Base-by-base conservation (phyloP, 2,329 filamentous ascomycete genomes). In the Stemphylium beticola region DNA sequence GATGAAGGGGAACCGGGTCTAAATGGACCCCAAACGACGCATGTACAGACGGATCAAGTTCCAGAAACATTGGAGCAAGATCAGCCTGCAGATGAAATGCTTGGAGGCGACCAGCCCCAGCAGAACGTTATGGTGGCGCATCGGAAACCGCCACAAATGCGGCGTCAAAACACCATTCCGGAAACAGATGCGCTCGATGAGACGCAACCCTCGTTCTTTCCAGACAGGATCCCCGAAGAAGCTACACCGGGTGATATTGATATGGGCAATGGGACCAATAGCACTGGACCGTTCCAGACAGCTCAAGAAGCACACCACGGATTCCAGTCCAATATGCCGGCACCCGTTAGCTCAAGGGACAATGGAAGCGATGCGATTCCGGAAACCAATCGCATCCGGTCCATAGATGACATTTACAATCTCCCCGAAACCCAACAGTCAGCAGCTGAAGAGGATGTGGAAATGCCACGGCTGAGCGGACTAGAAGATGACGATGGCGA, bases 261-360 rank as follows among this genome's bases (percentile, higher is more conserved):
- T 18, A 43, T 32, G 6, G 41, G 29, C 1, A 41, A 57, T 26
- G 49, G 64, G 4, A 68, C 57, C 5, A 64, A 66, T 22, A 69
- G 60, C 40, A 69, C 61, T 3, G 63, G 61, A 14, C 46, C 38
- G 3, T 72, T 66, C 17, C 56, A 68, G 9, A 72, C 77, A n/a
- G 78, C 77, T 15, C 71, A 67, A 41, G 76, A 78, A 37, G 72
- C 78, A 39, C 62, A 74, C 7, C 69, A 71, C 14, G 58, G 53
- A 6, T 72, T 66, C 10, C 58, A 65, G 17, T 34, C 17, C 53
- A 69, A 62, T 17, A 50, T 53, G 31, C 44, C 38, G 1, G 57
- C 46, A 24, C 60, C 40, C n/a, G 39, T 51, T 12, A 57, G 52
- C 24, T 61, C 59, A 9, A 62, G 57, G 40, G 60, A 66, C 4